phyloP scores from a whole-genome alignment of 1,284 basidiomycete genomes.

The Puccinia coronata region DNA sequence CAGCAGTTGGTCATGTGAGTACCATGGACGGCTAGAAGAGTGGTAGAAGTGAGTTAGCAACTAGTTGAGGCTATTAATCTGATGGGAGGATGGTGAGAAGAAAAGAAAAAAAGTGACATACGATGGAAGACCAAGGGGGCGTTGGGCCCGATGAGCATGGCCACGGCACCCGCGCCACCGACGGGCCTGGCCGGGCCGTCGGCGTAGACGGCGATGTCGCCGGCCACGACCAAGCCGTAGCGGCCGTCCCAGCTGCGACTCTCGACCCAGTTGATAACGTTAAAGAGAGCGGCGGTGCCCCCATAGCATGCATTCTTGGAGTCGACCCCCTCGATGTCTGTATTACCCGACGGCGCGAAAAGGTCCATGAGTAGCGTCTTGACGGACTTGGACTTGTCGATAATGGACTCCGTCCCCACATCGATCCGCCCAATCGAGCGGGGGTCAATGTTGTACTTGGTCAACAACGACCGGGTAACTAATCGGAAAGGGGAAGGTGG shows the following conservation, averaged over 20 bases:
- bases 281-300: conserved; percentile 96
- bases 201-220: conserved; percentile 97
- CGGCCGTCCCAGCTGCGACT: conserved; percentile 96
- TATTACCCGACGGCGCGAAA: conserved; percentile 86
- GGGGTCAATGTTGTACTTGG: conserved; percentile 95
- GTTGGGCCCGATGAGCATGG: conserved; percentile 92
- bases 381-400: conserved; percentile 99
- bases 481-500: not conserved
- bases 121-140: conserved; percentile 93
- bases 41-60: not conserved
- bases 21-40: conserved; percentile 82
- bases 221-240: conserved; percentile 94
- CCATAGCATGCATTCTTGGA: conserved; percentile 99
- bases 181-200: conserved; percentile 92
- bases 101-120: conserved; percentile 66
- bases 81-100: too few relatives aligned
- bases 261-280: conserved; percentile 88
- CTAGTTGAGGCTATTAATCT: too few relatives aligned
- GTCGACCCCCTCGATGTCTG: conserved; percentile 97
- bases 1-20: conserved; percentile 97
- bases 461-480: conserved; percentile 71
- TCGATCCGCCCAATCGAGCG: conserved; percentile 94
- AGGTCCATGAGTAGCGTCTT: conserved; percentile 99
- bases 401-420: conserved; percentile 97
- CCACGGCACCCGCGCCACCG: conserved; percentile 93